Percentiles rank a stretch among this genome's conserved stretches.
Evolutionary conservation across 768 basidiomycete species (phyloP).

Genomic region (Mycena indigotica): DNA sequence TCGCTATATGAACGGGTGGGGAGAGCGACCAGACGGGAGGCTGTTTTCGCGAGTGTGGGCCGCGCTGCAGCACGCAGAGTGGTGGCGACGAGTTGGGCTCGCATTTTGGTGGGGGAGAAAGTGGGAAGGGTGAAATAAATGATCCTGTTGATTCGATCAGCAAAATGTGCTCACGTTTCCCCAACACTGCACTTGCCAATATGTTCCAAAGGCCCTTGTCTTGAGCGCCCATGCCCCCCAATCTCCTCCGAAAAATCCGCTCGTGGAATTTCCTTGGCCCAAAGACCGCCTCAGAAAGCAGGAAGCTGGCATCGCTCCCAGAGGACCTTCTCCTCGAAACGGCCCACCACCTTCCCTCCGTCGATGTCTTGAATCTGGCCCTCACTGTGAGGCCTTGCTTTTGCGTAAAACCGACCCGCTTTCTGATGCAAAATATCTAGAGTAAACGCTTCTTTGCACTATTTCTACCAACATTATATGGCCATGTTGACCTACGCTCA

Average conservation of each 20-base stretch:
- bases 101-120: constrained; percentile 42
- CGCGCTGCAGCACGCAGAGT: constrained; percentile 62
- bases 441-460: constrained; percentile 10
- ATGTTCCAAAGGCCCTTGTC: neutral
- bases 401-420: neutral
- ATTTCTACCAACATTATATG: constrained; percentile 20
- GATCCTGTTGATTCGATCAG: neutral
- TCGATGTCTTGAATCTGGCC: constrained; percentile 19
- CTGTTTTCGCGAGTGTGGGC: constrained; percentile 43
- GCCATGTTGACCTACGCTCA: constrained; percentile 16
- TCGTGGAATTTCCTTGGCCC: constrained; percentile 15
- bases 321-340: constrained; percentile 22
- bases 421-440: no score
- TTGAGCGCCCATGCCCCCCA: constrained; percentile 14
- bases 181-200: no score
- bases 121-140: neutral
- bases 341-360: constrained; percentile 8
- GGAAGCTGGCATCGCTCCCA: constrained; percentile 3
- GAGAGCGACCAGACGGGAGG: constrained; percentile 34
- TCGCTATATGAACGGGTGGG: constrained; percentile 49
- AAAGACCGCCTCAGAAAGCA: constrained; percentile 5
- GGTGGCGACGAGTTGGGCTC: constrained; percentile 60
- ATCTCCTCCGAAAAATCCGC: constrained; percentile 19
- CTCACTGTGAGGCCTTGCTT: constrained; percentile 16
- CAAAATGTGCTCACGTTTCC: no score